phyloP scores from a whole-genome alignment of 2,329 filamentous ascomycete species.

The Plenodomus biglobosus region DNA sequence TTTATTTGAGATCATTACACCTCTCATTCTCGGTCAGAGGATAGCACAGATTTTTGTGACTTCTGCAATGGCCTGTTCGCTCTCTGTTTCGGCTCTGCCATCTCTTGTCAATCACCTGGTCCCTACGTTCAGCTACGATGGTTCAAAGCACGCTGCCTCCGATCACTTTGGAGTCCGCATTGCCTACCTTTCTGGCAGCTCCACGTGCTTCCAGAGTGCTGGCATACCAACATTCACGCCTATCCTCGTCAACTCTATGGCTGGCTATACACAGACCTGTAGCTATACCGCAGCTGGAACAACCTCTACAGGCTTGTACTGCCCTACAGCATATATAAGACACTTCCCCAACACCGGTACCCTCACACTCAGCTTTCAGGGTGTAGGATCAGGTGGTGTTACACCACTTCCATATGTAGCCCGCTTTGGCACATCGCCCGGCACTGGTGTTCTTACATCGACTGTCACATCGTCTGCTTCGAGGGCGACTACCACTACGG shows the following conservation, averaged over 20 bases:
- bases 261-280: slow-evolving; percentile 8
- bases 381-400: background rate
- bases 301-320: slow-evolving; percentile 6
- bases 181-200: slow-evolving; percentile 13
- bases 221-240: slow-evolving; percentile 12
- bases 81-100: slow-evolving; percentile 10
- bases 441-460: slow-evolving; percentile 1
- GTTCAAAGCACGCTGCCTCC: background rate
- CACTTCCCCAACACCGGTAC: slow-evolving; percentile 6
- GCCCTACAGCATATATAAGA: slow-evolving; percentile 1
- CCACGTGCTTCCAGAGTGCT: slow-evolving; percentile 10
- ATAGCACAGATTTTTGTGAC: slow-evolving; percentile 1
- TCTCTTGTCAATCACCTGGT: slow-evolving; percentile 5
- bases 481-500: background rate
- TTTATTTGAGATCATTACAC: background rate
- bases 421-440: slow-evolving; percentile 8
- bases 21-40: background rate
- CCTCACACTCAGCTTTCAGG: slow-evolving; percentile 6
- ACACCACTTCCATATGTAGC: slow-evolving; percentile 4
- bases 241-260: slow-evolving; percentile 8
- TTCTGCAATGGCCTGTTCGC: slow-evolving; percentile 13
- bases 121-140: slow-evolving; percentile 15
- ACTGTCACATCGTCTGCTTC: slow-evolving; percentile 1
- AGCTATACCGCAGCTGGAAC: slow-evolving; percentile 1
- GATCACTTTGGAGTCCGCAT: slow-evolving; percentile 14